Base-by-base conservation (phyloP, 2,329 filamentous ascomycete genomes). In the Hypoxylon sp. region DNA sequence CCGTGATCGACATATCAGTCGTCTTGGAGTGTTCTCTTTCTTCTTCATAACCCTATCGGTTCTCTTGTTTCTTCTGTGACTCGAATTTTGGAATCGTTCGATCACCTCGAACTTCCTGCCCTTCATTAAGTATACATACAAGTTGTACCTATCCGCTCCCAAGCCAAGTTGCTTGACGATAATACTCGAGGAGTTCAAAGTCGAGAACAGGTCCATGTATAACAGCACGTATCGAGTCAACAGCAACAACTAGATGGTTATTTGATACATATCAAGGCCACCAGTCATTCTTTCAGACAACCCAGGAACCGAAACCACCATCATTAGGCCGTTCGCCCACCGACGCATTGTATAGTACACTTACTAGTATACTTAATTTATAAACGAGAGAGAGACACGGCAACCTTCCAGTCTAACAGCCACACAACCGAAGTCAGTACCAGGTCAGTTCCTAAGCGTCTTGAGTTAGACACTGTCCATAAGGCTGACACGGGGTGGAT, bases 1-100 rank as follows among this genome's bases (percentile, higher is more conserved):
- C 67, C 63, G 73, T 75, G 75, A 78, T 78, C 75, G 76, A 77
- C 76, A 76, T 71, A 73, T 75, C 72, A 59, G 74, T 74, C 70
- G 72, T 70, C 70, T 70, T 69, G 72, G 74, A 73, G 69, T 70
- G 70, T 67, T 74, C 73, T 76, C 66, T 74, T 76, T 74, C 70
- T 75, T 74, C 72, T 77, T 76, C 71, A 72, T 74, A 73, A 72
- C 72, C 63, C 71, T 69, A 69, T 75, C 75, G 74, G 74, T 76
- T 76, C 70, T 76, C 71, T 75, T 75, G 69, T 74, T 76, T 74
- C 72, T 74, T 74, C 71, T 69, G 71, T 74, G 74, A 75, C 75
- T 76, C 72, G 69, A 63, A 59, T 70, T 76, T 74, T 72, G 75
- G 76, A 76, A 75, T 54, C 68, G 60, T 72, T 74, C 72, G 73